Evolutionary conservation across 1,284 basidiomycete genomes (phyloP).

Genomic region (Irpex sp.): DNA sequence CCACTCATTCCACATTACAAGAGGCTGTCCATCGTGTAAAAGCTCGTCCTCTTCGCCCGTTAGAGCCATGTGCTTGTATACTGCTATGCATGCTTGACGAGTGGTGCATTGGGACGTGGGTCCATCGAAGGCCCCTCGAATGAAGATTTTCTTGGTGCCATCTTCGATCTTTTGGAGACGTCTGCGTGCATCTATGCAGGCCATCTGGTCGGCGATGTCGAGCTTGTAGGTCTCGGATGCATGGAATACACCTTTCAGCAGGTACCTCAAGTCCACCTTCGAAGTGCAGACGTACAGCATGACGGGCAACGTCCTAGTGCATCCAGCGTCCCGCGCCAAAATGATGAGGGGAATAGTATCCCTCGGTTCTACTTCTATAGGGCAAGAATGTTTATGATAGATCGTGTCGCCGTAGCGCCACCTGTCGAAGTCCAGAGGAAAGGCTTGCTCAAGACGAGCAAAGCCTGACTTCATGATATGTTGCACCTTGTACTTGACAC

Average conservation of each 20-base stretch:
- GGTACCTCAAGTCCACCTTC: no score
- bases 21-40: not conserved
- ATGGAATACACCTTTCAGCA: no score
- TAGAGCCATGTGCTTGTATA: not conserved
- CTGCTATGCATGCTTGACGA: not conserved
- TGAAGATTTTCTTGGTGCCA: not conserved
- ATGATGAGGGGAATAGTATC: constrained; percentile 2
- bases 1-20: not conserved
- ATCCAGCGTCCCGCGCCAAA: constrained; percentile 10
- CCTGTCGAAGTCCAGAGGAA: not conserved
- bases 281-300: constrained; percentile 9
- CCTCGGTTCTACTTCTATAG: not conserved
- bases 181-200: not conserved
- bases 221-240: no score
- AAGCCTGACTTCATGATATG: not conserved
- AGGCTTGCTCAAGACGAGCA: not conserved
- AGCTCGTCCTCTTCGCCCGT: not conserved
- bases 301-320: constrained; percentile 2
- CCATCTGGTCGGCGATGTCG: not conserved
- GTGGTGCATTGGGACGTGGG: not conserved
- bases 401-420: not conserved
- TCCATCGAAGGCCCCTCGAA: not conserved
- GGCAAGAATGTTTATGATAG: not conserved
- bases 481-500: not conserved
- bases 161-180: not conserved